These are phyloP conservation scores for Aspergillus fumigatus DNA, from an alignment of 2,329 filamentous ascomycete species.

Conservation along the genomic window DNA sequence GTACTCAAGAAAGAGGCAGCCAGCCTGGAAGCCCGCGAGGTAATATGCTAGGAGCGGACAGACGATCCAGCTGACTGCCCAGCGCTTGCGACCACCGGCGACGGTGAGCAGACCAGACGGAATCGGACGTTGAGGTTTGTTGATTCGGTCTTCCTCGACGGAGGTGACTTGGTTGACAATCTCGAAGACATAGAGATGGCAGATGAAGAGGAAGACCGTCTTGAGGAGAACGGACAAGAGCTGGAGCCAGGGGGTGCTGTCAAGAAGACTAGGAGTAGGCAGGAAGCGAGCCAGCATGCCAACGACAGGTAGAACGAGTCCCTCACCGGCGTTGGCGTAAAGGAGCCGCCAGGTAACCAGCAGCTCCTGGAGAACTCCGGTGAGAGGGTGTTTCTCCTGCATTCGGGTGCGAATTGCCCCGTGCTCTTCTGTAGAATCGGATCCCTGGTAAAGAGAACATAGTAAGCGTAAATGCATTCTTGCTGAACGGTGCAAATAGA, in stretches of 20 bases:
- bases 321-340: slow-evolving; percentile 1
- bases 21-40: neutral
- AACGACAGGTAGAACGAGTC: slow-evolving; percentile 2
- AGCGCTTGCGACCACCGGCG: neutral
- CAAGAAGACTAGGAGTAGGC: neutral
- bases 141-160: slow-evolving; percentile 1
- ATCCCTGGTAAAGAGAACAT: neutral
- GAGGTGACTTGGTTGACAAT: slow-evolving; percentile 4
- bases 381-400: neutral
- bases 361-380: neutral
- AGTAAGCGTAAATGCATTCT: neutral
- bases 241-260: neutral
- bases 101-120: slow-evolving; percentile 1
- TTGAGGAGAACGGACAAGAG: neutral
- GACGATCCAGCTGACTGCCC: slow-evolving; percentile 2
- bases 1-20: neutral
- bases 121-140: slow-evolving; percentile 3
- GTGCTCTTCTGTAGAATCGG: neutral
- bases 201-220: slow-evolving; percentile 1
- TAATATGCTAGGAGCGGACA: neutral
- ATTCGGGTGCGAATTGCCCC: neutral
- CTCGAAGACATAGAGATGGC: slow-evolving; percentile 6
- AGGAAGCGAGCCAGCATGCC: slow-evolving; percentile 3
- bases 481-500: neutral
- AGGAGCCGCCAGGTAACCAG: slow-evolving; percentile 1